Evolutionary conservation across 768 basidiomycete species (phyloP), one percentile per base, ranked within the genome.

Genomic region (Naganishia onofrii): DNA sequence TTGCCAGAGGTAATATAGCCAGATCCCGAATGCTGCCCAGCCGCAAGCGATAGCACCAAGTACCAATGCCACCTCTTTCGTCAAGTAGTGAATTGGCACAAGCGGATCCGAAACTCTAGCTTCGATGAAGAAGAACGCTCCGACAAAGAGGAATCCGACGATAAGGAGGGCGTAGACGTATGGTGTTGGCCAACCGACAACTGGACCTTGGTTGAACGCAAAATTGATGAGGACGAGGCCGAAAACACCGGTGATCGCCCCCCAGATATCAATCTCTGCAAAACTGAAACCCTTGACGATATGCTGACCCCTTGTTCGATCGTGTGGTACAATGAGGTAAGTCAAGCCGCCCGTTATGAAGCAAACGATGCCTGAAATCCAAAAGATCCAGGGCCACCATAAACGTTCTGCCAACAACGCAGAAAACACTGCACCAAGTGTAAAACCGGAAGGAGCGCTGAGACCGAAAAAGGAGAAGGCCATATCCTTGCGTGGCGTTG

Each of bases 211-310:
- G 51, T 77, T 77, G 73, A 73, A 77, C 0, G 72, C 68, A 46
- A 77, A 77, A 55, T 77, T 76, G 73, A 77, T 71, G 6, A 77
- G 66, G 17, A 74, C 73, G 48, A 77, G 68, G 7, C 71, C 66
- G 60, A 67, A n/a, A 17, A 71, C 55, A n/a, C 75, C 73, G 7
- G 74, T 68, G 32, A 72, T 10, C 15, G 72, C 58, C 6, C 76
- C 76, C 57, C 72, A 32, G 34, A 71, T 63, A 58, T 77, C 76
- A 67, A 76, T 70, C 12, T 36, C 44, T 12, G 48, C 28, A 54
- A 42, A 26, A 38, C 21, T 44, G 44, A 51, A n/a, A 21, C 42
- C 57, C 51, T 29, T 60, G 66, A 54, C 31, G 58, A 66, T 44
- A 23, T 51, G 17, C 57, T 74, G 74, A 10, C 67, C 66, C 32